phyloP scores from a whole-genome alignment of 768 basidiomycete genomes.

The Pulveroboletus sp. region DNA sequence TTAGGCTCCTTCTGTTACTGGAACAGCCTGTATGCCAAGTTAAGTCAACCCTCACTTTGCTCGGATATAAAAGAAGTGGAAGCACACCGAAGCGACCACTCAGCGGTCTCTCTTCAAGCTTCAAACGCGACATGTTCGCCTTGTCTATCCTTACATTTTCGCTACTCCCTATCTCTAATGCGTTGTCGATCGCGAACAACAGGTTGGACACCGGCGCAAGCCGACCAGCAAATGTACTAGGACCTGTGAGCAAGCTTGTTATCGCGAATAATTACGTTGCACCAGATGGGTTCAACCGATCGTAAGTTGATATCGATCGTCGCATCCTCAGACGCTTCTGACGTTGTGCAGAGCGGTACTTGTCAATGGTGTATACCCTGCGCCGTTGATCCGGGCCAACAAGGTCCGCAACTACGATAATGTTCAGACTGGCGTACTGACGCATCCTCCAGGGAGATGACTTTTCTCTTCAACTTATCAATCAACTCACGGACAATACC shows the following conservation, averaged over 20 bases:
- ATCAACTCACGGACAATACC: conserved; percentile 40
- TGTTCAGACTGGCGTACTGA: not conserved
- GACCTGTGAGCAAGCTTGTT: conserved; percentile 23
- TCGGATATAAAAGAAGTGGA: conserved; percentile 8
- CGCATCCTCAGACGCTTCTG: not conserved
- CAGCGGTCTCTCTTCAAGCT: not conserved
- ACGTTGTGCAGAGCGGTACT: conserved; percentile 36
- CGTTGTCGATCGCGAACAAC: not conserved
- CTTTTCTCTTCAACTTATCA: conserved; percentile 40
- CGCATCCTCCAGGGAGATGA: conserved; percentile 29
- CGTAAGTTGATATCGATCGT: conserved; percentile 20
- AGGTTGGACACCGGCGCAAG: not conserved
- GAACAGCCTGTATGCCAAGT: not conserved
- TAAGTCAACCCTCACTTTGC: no score
- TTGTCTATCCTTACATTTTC: conserved; percentile 5
- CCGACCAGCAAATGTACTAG: conserved; percentile 4
- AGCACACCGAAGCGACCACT: no score
- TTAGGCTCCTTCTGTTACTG: not conserved
- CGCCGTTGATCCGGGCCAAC: conserved; percentile 38
- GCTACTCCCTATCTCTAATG: conserved; percentile 5
- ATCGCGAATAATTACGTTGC: conserved; percentile 37
- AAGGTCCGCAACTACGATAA: conserved; percentile 22
- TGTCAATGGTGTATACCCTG: conserved; percentile 42
- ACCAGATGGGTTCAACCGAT: conserved; percentile 46
- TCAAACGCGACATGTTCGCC: not conserved